Base-by-base conservation (phyloP, 345 rosid genomes). In the Geranium rotundifolium region DNA sequence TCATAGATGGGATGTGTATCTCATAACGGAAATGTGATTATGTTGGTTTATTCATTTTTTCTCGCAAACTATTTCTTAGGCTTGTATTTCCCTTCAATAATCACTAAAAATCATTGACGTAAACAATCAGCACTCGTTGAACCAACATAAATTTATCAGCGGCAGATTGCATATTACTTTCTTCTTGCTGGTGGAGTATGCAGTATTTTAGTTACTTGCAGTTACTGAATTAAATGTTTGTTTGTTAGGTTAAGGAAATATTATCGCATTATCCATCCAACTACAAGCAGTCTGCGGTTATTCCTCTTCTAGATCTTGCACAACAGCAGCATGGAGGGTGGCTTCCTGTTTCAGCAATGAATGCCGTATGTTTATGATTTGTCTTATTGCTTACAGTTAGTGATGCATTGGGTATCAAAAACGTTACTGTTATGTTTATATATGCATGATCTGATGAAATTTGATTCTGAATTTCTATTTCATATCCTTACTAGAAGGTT, bases 241-340 rank as follows among this genome's bases (percentile, higher is more conserved):
- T 70, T 20, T 46, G 12, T 17, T 68, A 95, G 99, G 96, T 73
- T 61, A 88, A 86, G 78, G 97, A 88, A 82, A 90, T 95, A 62
- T 63, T 95, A 62, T 95, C 97, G 71, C 91, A 90, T 74, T 95
- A 90, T 67, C 99, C 99, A 17, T 79, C 96, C 62, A 95, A 95
- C 75, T 95, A 95, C 85, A 88, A 95, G 85, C 99, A 90, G 81
- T 90, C 99, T 14, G 95, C 96, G 4, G 81, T 68, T 59, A 74
- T 71, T 63, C 73, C 75, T 60, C 69, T 77, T 58, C 68, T 71
- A 62, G 78, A 77, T 67, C 77, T 73, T 57, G 71, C 97, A 13
- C 77, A 77, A 55, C 78, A 73, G 73, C 81, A 73, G 71, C 81
- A 77, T 71, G 77, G 75, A 49, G 81, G 75, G 13, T 71, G 81